A percentile compares a stretch with the other conserved stretches of the same genome.
Evolutionary conservation across 768 basidiomycete genomes (phyloP).

Genomic region (Boletus subparvulus): DNA sequence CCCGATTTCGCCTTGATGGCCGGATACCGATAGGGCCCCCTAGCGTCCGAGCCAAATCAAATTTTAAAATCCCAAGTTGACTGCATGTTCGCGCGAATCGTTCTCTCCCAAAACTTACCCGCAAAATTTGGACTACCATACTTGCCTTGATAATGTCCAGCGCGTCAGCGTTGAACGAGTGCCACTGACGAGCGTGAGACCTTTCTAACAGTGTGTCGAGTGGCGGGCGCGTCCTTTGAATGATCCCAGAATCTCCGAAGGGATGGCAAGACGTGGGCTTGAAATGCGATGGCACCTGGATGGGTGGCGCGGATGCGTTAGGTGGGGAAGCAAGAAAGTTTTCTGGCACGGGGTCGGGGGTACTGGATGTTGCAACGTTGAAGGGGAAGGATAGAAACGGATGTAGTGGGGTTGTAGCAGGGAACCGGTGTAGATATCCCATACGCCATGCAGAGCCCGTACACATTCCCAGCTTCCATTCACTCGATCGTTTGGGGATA

Average conservation of each 20-base stretch:
- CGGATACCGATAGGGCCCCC: slow-evolving; percentile 50
- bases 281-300: slow-evolving; percentile 85
- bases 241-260: slow-evolving; percentile 59
- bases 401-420: slow-evolving; percentile 80
- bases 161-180: slow-evolving; percentile 95
- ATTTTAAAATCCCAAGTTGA: slow-evolving; percentile 78
- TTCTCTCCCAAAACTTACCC: slow-evolving; percentile 76
- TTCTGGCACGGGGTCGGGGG: slow-evolving; percentile 38
- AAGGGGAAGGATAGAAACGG: slow-evolving; percentile 38
- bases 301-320: slow-evolving; percentile 67
- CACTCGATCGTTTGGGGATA: slow-evolving; percentile 57
- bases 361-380: background rate
- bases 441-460: slow-evolving; percentile 89
- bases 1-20: slow-evolving; percentile 96
- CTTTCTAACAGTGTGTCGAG: slow-evolving; percentile 92
- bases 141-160: slow-evolving; percentile 88
- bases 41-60: slow-evolving; percentile 54
- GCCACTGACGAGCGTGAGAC: slow-evolving; percentile 93
- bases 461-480: slow-evolving; percentile 79
- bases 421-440: slow-evolving; percentile 73
- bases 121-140: slow-evolving; percentile 67
- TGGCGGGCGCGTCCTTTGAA: slow-evolving; percentile 68
- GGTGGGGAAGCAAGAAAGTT: slow-evolving; percentile 80
- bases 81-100: slow-evolving; percentile 81
- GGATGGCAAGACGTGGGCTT: slow-evolving; percentile 83